A percentile compares a stretch with the other conserved stretches of the same genome.
These are phyloP conservation scores for Fusarium coffeatum DNA, from an alignment of 2,329 filamentous ascomycete genomes.

Conservation along the genomic window DNA sequence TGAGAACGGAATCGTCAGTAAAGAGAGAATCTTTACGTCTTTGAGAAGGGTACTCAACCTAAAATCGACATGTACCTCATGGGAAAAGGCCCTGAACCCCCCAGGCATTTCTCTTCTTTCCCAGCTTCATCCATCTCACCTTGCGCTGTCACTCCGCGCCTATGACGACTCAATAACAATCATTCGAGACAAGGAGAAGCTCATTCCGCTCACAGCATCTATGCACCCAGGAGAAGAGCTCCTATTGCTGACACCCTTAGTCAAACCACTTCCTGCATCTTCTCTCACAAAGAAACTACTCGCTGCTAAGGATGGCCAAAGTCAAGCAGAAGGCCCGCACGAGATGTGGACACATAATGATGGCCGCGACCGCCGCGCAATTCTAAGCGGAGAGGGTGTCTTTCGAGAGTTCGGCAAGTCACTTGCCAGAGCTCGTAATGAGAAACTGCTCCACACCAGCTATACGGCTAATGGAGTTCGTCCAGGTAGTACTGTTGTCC, in stretches of 20 bases:
- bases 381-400: constrained; percentile 93
- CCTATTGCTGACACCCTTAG: constrained; percentile 86
- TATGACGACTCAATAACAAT: constrained; percentile 96
- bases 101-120: constrained; percentile 81
- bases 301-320: constrained; percentile 60
- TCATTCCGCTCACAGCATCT: constrained; percentile 84
- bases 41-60: constrained; percentile 80
- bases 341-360: constrained; percentile 70
- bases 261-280: constrained; percentile 92
- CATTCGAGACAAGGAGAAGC: constrained; percentile 86
- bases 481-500: constrained; percentile 62
- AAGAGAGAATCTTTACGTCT: constrained; percentile 82
- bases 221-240: constrained; percentile 88
- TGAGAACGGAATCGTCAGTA: constrained; percentile 89
- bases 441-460: constrained; percentile 90
- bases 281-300: constrained; percentile 79
- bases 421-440: constrained; percentile 85
- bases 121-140: constrained; percentile 84
- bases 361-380: constrained; percentile 62
- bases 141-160: constrained; percentile 81
- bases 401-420: constrained; percentile 90
- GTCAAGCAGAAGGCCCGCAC: constrained; percentile 55
- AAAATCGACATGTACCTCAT: constrained; percentile 88
- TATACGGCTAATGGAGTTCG: constrained; percentile 94
- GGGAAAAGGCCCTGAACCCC: constrained; percentile 91